Evolutionary conservation across 2,329 filamentous ascomycete genomes (phyloP).

Genomic region (Fusarium buharicum): DNA sequence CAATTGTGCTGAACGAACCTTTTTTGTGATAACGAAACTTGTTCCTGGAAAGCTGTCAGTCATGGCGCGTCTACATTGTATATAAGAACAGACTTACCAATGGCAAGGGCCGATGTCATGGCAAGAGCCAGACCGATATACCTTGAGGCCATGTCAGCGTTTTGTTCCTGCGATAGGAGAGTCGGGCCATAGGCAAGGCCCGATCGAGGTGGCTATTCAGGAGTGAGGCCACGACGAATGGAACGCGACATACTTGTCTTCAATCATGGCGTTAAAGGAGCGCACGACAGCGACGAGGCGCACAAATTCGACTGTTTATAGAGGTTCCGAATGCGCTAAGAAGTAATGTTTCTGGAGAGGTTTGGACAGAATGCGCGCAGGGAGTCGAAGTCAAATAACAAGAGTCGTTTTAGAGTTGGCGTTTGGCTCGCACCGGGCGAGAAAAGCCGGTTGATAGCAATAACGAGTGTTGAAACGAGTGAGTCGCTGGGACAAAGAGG

Average conservation of each 20-base stretch:
- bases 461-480: constrained; percentile 32
- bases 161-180: background rate
- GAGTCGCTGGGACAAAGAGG: background rate
- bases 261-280: constrained; percentile 48
- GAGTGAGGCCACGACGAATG: constrained; percentile 8
- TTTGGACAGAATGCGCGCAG: constrained; percentile 20
- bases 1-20: constrained; percentile 64
- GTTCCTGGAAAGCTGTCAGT: constrained; percentile 68
- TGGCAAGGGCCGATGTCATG: constrained; percentile 78
- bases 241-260: constrained; percentile 52
- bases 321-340: constrained; percentile 23
- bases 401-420: constrained; percentile 25
- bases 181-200: constrained; percentile 10
- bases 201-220: constrained; percentile 11
- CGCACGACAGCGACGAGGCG: constrained; percentile 34
- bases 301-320: constrained; percentile 9
- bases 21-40: constrained; percentile 99
- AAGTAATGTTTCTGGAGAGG: constrained; percentile 4
- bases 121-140: constrained; percentile 81
- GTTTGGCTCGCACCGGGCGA: constrained; percentile 44
- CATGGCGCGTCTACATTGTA: constrained; percentile 2
- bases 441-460: constrained; percentile 19
- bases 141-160: constrained; percentile 56
- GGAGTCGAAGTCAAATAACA: constrained; percentile 7
- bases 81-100: constrained; percentile 65